phyloP scores from a whole-genome alignment of 1,284 basidiomycete species.

The Ganoderma meredithae region DNA sequence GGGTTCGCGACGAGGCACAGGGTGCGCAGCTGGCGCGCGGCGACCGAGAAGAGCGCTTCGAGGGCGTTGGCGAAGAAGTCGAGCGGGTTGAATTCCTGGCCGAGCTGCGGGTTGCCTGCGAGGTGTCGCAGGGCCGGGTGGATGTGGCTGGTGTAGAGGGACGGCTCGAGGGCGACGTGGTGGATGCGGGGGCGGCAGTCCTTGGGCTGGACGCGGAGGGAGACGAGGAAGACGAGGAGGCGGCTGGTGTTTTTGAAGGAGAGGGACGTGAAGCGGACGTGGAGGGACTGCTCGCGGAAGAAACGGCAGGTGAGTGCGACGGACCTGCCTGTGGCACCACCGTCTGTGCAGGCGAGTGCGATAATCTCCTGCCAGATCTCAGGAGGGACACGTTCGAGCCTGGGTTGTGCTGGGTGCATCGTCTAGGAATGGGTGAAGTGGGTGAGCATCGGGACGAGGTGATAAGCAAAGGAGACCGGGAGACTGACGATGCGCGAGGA shows the following conservation, averaged over 20 bases:
- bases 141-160: not conserved
- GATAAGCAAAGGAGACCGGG: not conserved
- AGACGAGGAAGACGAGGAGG: conserved; percentile 11
- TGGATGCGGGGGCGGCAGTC: conserved; percentile 12
- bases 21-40: conserved; percentile 16
- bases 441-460: not conserved
- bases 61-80: conserved; percentile 8
- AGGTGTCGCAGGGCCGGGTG: not conserved
- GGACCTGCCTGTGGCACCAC: conserved; percentile 16
- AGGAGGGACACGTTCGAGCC: conserved; percentile 12
- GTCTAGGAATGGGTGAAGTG: not conserved
- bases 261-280: conserved; percentile 13
- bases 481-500: not conserved
- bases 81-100: not conserved
- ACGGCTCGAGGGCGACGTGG: conserved; percentile 5
- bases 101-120: conserved; percentile 2
- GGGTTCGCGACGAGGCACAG: conserved; percentile 12
- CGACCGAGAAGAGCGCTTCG: conserved; percentile 10
- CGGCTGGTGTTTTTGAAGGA: conserved; percentile 5
- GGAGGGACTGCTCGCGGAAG: conserved; percentile 16
- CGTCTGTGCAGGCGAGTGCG: conserved; percentile 16
- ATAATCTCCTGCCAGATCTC: conserved; percentile 23
- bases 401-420: conserved; percentile 8
- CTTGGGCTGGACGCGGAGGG: conserved; percentile 10
- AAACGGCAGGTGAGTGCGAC: conserved; percentile 14